Percentiles rank a stretch among this genome's conserved stretches.
Conservation (phyloP, 1,284 basidiomycete species). For the Coriolopsis trogii region DNA sequence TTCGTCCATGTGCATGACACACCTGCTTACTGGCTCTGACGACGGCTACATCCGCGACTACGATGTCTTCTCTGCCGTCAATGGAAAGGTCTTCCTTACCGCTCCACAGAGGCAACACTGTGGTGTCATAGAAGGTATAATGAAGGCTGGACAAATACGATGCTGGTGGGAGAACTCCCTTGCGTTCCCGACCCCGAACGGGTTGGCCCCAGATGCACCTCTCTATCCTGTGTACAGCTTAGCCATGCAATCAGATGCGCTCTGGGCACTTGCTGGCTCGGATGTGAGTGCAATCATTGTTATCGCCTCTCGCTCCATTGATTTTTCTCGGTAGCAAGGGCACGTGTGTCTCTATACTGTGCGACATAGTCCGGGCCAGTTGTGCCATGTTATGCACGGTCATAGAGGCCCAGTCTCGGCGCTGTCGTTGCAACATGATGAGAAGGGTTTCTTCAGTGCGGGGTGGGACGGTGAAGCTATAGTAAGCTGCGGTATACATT, state of each 20-base stretch:
- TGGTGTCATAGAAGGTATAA: conserved; percentile 88
- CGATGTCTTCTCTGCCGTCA: conserved; percentile 88
- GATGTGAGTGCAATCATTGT: conserved; percentile 55
- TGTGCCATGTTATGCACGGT: conserved; percentile 72
- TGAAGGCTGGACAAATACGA: conserved; percentile 86
- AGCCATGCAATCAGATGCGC: conserved; percentile 85
- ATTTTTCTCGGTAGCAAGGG: conserved; percentile 58
- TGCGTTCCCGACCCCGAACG: conserved; percentile 33
- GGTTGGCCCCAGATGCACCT: conserved; percentile 47
- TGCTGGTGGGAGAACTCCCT: conserved; percentile 89
- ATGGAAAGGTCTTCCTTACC: conserved; percentile 86
- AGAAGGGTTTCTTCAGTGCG: conserved; percentile 87
- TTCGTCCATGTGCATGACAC: conserved; percentile 85
- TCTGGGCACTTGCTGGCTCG: conserved; percentile 88
- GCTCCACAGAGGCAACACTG: conserved; percentile 90
- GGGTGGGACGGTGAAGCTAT: conserved; percentile 93
- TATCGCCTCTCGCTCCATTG: neutral
- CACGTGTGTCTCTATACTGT: conserved; percentile 91
- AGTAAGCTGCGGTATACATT: conserved; percentile 53
- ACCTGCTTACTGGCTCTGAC: conserved; percentile 88
- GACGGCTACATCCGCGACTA: conserved; percentile 95
- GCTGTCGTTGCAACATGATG: conserved; percentile 77
- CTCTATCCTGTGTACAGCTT: conserved; percentile 85
- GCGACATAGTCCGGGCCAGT: conserved; percentile 87
- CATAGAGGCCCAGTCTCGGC: conserved; percentile 88